Conservation (phyloP, 306 rosid genomes). For the Oxytropis ochrocephala region DNA sequence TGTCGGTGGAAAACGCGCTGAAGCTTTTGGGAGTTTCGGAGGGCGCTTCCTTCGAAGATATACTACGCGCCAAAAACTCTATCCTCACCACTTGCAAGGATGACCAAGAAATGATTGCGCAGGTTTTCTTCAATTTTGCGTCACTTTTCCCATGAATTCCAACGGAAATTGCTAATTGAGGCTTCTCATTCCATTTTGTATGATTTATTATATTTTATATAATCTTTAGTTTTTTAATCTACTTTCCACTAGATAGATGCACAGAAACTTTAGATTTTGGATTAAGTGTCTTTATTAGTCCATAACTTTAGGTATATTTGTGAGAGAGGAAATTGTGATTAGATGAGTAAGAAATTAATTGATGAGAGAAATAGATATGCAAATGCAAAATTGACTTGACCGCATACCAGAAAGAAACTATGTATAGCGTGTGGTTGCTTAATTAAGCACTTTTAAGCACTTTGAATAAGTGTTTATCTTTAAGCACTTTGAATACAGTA, state of each 20-base stretch:
- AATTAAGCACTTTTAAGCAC: too few species aligned
- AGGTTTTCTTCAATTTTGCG: constrained; percentile 30
- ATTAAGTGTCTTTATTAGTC: too few species aligned
- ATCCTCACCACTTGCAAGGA: constrained; percentile 67
- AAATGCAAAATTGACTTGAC: too few species aligned
- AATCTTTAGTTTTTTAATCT: background rate
- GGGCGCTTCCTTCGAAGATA: constrained; percentile 82
- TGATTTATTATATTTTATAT: background rate
- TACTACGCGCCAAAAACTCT: constrained; percentile 87
- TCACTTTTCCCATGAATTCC: background rate
- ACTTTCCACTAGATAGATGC: background rate
- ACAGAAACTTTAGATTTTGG: background rate
- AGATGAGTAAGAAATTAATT: too few species aligned
- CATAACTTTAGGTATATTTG: too few species aligned
- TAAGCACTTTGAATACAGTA: too few species aligned
- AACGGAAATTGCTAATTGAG: background rate
- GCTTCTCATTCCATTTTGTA: background rate
- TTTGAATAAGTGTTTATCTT: too few species aligned
- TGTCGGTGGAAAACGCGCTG: constrained; percentile 87
- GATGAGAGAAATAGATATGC: too few species aligned
- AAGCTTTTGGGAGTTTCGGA: constrained; percentile 92
- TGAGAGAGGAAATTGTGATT: too few species aligned
- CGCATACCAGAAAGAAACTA: background rate
- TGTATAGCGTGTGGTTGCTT: background rate
- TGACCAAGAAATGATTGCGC: constrained; percentile 62